phyloP scores from a whole-genome alignment of 345 rosid genomes.

The Arabis hirsuta region DNA sequence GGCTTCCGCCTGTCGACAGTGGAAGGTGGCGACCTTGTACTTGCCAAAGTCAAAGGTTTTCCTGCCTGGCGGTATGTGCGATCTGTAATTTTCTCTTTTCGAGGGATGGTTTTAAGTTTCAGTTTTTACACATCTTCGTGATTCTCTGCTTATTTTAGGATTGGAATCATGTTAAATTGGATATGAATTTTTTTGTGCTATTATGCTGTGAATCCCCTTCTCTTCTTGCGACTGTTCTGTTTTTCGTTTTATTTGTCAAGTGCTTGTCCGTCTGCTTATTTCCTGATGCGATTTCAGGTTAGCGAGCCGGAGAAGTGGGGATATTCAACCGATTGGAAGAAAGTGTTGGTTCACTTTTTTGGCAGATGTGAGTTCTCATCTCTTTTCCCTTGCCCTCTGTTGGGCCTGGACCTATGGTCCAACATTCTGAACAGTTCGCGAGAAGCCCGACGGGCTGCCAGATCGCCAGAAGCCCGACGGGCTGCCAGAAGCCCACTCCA shows the following conservation, averaged over 20 bases:
- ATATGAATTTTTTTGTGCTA: not conserved
- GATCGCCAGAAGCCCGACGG: too few species aligned
- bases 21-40: constrained; percentile 99
- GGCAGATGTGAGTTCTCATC: constrained; percentile 89
- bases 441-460: too few species aligned
- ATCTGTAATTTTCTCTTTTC: not conserved
- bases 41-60: constrained; percentile 95
- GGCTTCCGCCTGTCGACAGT: constrained; percentile 82
- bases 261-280: constrained; percentile 32
- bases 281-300: constrained; percentile 59
- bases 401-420: too few species aligned
- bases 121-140: not conserved
- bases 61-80: constrained; percentile 91
- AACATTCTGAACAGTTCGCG: too few species aligned
- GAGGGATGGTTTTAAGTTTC: not conserved
- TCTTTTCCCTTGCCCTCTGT: constrained; percentile 5
- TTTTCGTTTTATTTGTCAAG: not conserved
- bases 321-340: constrained; percentile 81
- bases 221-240: not conserved
- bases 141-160: not conserved
- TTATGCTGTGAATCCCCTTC: not conserved
- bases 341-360: constrained; percentile 90
- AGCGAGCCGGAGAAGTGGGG: constrained; percentile 99
- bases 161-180: constrained; percentile 13
- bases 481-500: too few species aligned